These are phyloP conservation scores for Alternaria viburni DNA, from an alignment of 2,329 filamentous ascomycete genomes.

Conservation along the genomic window DNA sequence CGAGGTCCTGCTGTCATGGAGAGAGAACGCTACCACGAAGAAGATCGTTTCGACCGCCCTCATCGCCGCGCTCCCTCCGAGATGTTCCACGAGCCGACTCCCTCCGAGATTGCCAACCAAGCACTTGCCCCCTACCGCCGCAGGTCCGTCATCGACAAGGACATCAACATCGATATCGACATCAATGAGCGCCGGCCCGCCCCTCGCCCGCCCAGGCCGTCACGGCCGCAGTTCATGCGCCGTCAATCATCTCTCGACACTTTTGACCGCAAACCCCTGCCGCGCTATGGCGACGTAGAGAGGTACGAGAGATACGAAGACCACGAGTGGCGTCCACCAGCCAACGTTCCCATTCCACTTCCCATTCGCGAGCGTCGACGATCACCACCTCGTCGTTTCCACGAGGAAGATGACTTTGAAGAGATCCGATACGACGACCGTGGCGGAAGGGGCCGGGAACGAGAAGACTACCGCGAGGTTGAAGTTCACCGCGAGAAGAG, in stretches of 20 bases:
- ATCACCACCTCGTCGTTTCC: conserved; percentile 61
- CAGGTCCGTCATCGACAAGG: conserved; percentile 63
- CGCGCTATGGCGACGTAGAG: conserved; percentile 63
- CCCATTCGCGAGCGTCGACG: conserved; percentile 57
- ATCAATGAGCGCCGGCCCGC: conserved; percentile 51
- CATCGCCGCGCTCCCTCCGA: conserved; percentile 50
- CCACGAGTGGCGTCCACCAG: conserved; percentile 67
- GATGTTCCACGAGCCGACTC: conserved; percentile 56
- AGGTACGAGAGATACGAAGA: conserved; percentile 37
- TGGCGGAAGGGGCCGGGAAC: conserved; percentile 30
- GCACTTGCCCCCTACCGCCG: conserved; percentile 65
- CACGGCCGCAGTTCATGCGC: conserved; percentile 72
- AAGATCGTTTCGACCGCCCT: conserved; percentile 56
- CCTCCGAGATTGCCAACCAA: conserved; percentile 56
- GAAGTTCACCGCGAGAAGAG: conserved; percentile 57
- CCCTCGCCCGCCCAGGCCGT: conserved; percentile 62
- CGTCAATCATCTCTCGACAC: conserved; percentile 90
- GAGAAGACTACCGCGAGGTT: conserved; percentile 57
- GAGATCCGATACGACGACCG: conserved; percentile 57
- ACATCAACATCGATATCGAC: conserved; percentile 57
- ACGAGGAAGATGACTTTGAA: conserved; percentile 72
- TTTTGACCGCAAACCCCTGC: conserved; percentile 76
- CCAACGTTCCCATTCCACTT: conserved; percentile 73
- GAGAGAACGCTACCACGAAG: conserved; percentile 62
- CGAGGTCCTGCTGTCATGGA: conserved; percentile 48